Evolutionary conservation across 2,329 filamentous ascomycete genomes (phyloP), one percentile per base, ranked within the genome.

Genomic region (Rhinocladiella similis): DNA sequence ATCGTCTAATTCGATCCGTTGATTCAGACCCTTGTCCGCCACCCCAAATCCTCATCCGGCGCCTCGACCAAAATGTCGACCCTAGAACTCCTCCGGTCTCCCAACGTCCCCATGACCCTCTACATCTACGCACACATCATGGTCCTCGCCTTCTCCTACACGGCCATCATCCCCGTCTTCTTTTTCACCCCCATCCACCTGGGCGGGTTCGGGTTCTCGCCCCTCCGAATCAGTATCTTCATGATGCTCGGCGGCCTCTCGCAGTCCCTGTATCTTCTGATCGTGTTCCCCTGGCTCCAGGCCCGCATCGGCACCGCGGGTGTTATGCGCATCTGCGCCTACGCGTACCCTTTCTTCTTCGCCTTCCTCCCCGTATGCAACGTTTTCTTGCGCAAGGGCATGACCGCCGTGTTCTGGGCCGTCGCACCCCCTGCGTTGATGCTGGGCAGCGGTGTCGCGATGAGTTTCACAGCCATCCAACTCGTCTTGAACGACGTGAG

Each of bases 401-500:
- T 76, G 1, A 65, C 68, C 1, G 69, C 67, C 0, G 59, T 70
- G 0, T 90, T 91, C 68, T 91, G 87, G 84, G 66, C 80, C 2
- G 47, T 79, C 1, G 73, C 69, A 1, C 77, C 77, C 0, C 60
- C 72, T 0, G 48, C 71, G 9, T 68, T 86, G 10, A 73, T 75
- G 0, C n/a, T 89, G 0, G 86, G 85, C 0, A 80, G 80, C 12
- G 84, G 84, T 1, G 82, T 89, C 0, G 80, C 79, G 47, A 90
- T 90, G 87, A 77, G 80, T 1, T 89, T 88, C 67, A 91, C 61
- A 0, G 85, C 79, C 1, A 80, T 86, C 1, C 88, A 92, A 74
- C 83, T 93, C 7, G 84, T 84, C 0, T 67, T 93, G 29, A 93
- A 93, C 69, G 88, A 92, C 56, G 82, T 88, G 1, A 80, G 85